These are phyloP conservation scores for Melanogaster broomeanus DNA, from an alignment of 768 basidiomycete species.

Conservation along the genomic window DNA sequence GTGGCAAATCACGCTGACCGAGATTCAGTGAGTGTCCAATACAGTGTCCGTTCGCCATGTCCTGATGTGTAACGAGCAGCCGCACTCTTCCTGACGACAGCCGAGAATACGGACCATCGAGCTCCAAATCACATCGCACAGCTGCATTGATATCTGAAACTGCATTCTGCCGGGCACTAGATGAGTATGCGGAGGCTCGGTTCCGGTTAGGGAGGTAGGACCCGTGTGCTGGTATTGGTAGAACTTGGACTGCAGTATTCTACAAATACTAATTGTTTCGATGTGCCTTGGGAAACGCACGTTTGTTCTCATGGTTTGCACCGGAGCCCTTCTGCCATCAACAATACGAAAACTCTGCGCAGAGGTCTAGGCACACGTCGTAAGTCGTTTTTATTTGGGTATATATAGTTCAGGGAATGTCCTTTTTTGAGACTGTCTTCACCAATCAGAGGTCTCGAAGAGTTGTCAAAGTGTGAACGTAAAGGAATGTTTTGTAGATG, in stretches of 20 bases:
- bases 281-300: not conserved
- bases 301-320: not conserved
- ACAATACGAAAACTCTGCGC: too few relatives aligned
- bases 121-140: not conserved
- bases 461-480: too few relatives aligned
- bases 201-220: conserved; percentile 75
- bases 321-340: too few relatives aligned
- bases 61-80: conserved; percentile 14
- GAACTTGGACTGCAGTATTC: not conserved
- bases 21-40: conserved; percentile 62
- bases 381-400: too few relatives aligned
- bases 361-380: too few relatives aligned
- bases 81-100: conserved; percentile 21
- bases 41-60: not conserved
- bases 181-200: conserved; percentile 72
- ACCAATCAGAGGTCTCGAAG: too few relatives aligned
- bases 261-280: not conserved
- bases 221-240: conserved; percentile 2
- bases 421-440: too few relatives aligned
- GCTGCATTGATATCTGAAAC: conserved; percentile 46
- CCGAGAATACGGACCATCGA: not conserved
- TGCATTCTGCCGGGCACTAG: conserved; percentile 68
- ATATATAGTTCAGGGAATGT: too few relatives aligned
- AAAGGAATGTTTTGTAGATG: too few relatives aligned
- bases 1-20: conserved; percentile 83